phyloP scores from a whole-genome alignment of 768 basidiomycete species.

The Mycena floridula region DNA sequence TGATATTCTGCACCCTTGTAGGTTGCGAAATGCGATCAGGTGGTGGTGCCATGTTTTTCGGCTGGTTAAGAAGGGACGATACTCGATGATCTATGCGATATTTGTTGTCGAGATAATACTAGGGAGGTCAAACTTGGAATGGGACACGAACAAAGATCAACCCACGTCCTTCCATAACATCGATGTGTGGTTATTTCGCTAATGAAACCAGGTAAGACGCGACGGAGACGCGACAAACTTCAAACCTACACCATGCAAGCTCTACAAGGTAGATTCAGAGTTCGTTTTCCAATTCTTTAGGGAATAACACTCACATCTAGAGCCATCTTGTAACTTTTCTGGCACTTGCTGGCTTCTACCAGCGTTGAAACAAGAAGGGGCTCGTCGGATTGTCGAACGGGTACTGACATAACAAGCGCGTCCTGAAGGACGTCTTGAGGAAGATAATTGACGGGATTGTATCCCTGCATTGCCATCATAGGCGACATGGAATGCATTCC shows the following conservation, averaged over 20 bases:
- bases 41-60: too few relatives aligned
- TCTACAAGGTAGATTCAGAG: too few relatives aligned
- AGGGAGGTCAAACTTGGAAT: too few relatives aligned
- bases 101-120: slow-evolving; percentile 69
- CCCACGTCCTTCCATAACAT: slow-evolving; percentile 80
- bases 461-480: slow-evolving; percentile 17
- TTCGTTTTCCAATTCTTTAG: too few relatives aligned
- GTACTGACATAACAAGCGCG: slow-evolving; percentile 44
- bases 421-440: slow-evolving; percentile 54
- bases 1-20: slow-evolving; percentile 27
- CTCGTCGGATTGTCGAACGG: slow-evolving; percentile 54
- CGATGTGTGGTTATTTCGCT: slow-evolving; percentile 48
- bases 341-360: slow-evolving; percentile 29
- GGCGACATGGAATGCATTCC: slow-evolving; percentile 16
- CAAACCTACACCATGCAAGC: slow-evolving; percentile 54
- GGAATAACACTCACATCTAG: too few relatives aligned
- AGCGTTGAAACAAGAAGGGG: slow-evolving; percentile 48
- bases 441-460: slow-evolving; percentile 38
- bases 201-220: slow-evolving; percentile 4
- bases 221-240: neutral
- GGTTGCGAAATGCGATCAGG: slow-evolving; percentile 17
- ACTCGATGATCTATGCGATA: slow-evolving; percentile 45
- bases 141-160: too few relatives aligned
- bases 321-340: slow-evolving; percentile 56
- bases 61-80: slow-evolving; percentile 19